Conservation (phyloP, 2,329 filamentous ascomycete genomes). For the Claviceps sp. region DNA sequence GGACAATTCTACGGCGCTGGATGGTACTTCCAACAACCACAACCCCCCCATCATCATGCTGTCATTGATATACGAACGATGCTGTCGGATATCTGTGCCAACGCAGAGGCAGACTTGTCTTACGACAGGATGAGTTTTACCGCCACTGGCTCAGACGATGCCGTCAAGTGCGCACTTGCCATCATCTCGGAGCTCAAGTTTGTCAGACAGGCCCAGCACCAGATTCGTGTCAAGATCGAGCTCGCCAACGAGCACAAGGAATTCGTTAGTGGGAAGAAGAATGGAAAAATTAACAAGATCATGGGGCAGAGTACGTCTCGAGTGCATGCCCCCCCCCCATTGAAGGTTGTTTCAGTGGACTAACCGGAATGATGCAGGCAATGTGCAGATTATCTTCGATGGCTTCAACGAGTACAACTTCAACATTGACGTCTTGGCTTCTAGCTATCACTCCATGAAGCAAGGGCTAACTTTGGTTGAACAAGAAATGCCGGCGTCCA, state of each 20-base stretch:
- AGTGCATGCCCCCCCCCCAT: neutral
- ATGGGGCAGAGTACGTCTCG: conserved; percentile 73
- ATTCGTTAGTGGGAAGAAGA: conserved; percentile 98
- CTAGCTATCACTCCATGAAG: conserved; percentile 87
- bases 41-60: conserved; percentile 46
- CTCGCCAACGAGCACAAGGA: conserved; percentile 99
- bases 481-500: conserved; percentile 97
- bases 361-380: conserved; percentile 36
- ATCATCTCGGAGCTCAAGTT: conserved; percentile 89
- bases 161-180: conserved; percentile 87
- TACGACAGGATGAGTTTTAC: conserved; percentile 92
- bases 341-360: neutral
- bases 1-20: conserved; percentile 96
- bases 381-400: conserved; percentile 97
- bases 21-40: conserved; percentile 81
- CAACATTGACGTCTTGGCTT: conserved; percentile 93
- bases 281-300: conserved; percentile 99
- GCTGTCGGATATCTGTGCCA: conserved; percentile 89
- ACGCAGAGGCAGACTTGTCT: conserved; percentile 85
- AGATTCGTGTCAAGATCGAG: conserved; percentile 96
- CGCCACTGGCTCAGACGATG: conserved; percentile 89
- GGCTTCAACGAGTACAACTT: conserved; percentile 99
- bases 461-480: conserved; percentile 86
- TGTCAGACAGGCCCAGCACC: conserved; percentile 73
- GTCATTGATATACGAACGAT: conserved; percentile 73